phyloP scores from a whole-genome alignment of 73 alveolate genomes.

The Paraurostyla sp. region DNA sequence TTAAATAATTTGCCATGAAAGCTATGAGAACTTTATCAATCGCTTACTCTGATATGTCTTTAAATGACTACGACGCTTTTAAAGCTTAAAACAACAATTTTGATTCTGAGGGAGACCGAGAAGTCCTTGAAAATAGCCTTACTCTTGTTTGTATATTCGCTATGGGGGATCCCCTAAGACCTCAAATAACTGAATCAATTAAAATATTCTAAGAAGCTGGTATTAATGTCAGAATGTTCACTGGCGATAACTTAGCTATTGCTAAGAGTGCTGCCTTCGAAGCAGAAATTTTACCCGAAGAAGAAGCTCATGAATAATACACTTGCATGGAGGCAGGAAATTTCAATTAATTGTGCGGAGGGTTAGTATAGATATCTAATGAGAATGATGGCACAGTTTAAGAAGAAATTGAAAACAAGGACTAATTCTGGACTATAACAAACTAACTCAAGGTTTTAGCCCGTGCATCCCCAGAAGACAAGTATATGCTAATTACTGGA shows the following conservation, averaged over 20 bases:
- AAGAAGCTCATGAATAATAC: constrained; percentile 69
- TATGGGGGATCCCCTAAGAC: constrained; percentile 90
- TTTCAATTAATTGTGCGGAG: constrained; percentile 75
- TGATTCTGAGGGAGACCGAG: constrained; percentile 66
- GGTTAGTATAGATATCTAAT: no score
- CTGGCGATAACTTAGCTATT: constrained; percentile 96
- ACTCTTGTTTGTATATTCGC: constrained; percentile 83
- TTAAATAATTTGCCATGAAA: constrained; percentile 77
- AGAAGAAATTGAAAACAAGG: constrained; percentile 82
- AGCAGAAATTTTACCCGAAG: constrained; percentile 88
- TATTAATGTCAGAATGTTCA: constrained; percentile 94
- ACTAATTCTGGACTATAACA: constrained; percentile 89
- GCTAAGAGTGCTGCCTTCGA: constrained; percentile 92
- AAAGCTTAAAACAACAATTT: constrained; percentile 48
- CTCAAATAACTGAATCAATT: constrained; percentile 88
- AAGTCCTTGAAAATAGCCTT: constrained; percentile 73
- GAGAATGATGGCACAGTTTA: constrained; percentile 85
- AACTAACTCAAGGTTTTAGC: constrained; percentile 87
- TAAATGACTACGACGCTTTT: constrained; percentile 72
- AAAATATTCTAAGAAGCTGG: constrained; percentile 86
- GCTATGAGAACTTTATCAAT: constrained; percentile 88
- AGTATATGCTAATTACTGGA: constrained; percentile 91
- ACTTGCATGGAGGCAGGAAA: constrained; percentile 90
- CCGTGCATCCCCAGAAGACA: constrained; percentile 93
- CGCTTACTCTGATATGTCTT: constrained; percentile 81